A percentile compares a stretch with the other conserved stretches of the same genome.
Conservation (phyloP, 2,329 filamentous ascomycete species). For the Balansia obtecta region DNA sequence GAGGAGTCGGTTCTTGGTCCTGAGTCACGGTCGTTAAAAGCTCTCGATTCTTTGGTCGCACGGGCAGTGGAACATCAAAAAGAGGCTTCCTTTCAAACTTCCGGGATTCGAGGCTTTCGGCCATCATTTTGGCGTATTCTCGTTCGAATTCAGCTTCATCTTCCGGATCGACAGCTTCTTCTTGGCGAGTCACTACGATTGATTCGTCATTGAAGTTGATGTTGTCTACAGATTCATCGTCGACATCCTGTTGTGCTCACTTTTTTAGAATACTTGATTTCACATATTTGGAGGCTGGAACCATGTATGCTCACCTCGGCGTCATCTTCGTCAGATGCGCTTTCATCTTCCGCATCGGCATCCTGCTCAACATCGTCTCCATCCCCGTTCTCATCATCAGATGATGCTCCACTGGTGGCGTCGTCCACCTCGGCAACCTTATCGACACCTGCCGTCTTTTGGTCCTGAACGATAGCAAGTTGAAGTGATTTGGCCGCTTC, state of each 20-base stretch:
- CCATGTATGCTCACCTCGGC: conserved; percentile 32
- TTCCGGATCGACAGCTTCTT: conserved; percentile 84
- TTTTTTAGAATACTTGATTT: background rate
- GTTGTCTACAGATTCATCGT: conserved; percentile 37
- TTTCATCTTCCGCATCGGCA: conserved; percentile 47
- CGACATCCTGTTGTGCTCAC: conserved; percentile 29
- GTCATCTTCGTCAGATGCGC: conserved; percentile 47
- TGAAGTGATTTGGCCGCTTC: conserved; percentile 78
- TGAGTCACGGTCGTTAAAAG: conserved; percentile 20
- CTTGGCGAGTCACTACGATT: conserved; percentile 81
- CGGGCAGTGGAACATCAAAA: conserved; percentile 95
- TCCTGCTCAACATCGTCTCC: conserved; percentile 52
- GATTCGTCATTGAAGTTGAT: conserved; percentile 72
- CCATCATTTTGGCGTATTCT: conserved; percentile 97
- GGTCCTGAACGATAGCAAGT: conserved; percentile 80
- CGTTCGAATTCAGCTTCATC: conserved; percentile 95
- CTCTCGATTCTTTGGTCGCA: conserved; percentile 61
- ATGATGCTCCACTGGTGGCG: conserved; percentile 53
- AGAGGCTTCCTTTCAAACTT: conserved; percentile 91
- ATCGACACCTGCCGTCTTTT: conserved; percentile 64
- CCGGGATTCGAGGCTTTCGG: conserved; percentile 87
- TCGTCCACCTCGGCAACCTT: conserved; percentile 62
- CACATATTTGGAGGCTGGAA: background rate
- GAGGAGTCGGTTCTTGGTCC: conserved; percentile 12
- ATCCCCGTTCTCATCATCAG: conserved; percentile 64